phyloP scores from a whole-genome alignment of 805 yeast species.

The Candida nemodendra region DNA sequence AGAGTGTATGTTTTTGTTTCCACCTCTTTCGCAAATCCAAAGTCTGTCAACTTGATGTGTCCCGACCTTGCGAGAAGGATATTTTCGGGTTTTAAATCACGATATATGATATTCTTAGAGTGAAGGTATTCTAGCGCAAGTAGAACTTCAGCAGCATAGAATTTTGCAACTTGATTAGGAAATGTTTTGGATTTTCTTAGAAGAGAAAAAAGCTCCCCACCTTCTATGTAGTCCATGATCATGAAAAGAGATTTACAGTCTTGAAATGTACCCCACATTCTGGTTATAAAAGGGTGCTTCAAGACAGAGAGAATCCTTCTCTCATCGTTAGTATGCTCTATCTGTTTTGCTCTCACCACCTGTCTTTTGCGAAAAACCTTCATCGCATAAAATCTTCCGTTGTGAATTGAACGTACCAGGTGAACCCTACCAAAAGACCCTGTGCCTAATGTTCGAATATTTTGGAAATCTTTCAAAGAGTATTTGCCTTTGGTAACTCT shows the following conservation, averaged over 20 bases:
- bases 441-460: slow-evolving; percentile 57
- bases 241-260: slow-evolving; percentile 55
- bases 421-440: slow-evolving; percentile 64
- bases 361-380: slow-evolving; percentile 56
- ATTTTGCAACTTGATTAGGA: slow-evolving; percentile 63
- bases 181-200: slow-evolving; percentile 57
- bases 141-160: slow-evolving; percentile 61
- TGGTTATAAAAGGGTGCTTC: slow-evolving; percentile 57
- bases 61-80: slow-evolving; percentile 58
- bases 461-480: slow-evolving; percentile 53
- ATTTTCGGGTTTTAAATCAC: slow-evolving; percentile 63
- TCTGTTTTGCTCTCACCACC: slow-evolving; percentile 61
- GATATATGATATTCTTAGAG: slow-evolving; percentile 56
- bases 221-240: slow-evolving; percentile 67
- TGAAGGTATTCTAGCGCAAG: slow-evolving; percentile 59
- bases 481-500: slow-evolving; percentile 54
- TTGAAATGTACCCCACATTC: slow-evolving; percentile 71
- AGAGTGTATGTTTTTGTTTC: slow-evolving; percentile 58
- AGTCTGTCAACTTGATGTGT: slow-evolving; percentile 59
- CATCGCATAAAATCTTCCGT: slow-evolving; percentile 59
- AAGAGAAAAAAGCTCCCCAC: slow-evolving; percentile 58
- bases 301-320: slow-evolving; percentile 56
- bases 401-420: slow-evolving; percentile 55
- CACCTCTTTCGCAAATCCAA: slow-evolving; percentile 64
- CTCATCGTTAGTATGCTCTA: slow-evolving; percentile 64